A percentile compares a stretch with the other conserved stretches of the same genome.
Evolutionary conservation across 2,329 filamentous ascomycete species (phyloP).

Genomic region (Stemphylium vesicarium): DNA sequence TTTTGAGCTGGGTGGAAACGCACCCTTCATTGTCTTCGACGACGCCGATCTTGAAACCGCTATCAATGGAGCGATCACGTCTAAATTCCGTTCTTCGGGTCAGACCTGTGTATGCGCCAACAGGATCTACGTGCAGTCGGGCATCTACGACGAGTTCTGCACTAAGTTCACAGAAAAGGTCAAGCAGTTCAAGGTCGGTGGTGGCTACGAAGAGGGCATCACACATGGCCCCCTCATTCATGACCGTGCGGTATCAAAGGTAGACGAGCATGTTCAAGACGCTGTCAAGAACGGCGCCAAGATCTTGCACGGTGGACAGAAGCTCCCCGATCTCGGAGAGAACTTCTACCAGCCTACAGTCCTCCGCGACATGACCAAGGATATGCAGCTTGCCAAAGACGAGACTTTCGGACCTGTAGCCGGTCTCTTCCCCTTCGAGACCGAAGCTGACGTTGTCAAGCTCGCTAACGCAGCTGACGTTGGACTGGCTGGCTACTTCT

Average conservation of each 20-base stretch:
- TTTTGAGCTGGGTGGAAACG: constrained; percentile 92
- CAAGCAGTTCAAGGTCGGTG: constrained; percentile 74
- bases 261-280: constrained; percentile 47
- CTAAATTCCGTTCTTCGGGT: constrained; percentile 92
- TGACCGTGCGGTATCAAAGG: constrained; percentile 66
- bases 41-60: constrained; percentile 88
- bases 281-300: constrained; percentile 42
- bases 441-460: constrained; percentile 84
- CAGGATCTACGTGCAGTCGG: constrained; percentile 78
- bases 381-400: constrained; percentile 84
- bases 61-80: constrained; percentile 80
- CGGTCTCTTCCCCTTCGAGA: constrained; percentile 85
- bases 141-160: constrained; percentile 78
- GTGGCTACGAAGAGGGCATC: constrained; percentile 71
- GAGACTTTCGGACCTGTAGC: constrained; percentile 97
- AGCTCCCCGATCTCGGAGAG: constrained; percentile 72
- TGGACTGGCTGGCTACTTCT: constrained; percentile 94
- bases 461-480: constrained; percentile 84
- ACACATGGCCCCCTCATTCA: constrained; percentile 89
- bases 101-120: constrained; percentile 90
- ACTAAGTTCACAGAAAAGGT: constrained; percentile 74
- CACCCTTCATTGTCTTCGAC: constrained; percentile 96
- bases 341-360: constrained; percentile 94
- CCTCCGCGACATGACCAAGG: constrained; percentile 80
- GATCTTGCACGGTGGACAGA: constrained; percentile 63